Percentiles rank a stretch among this genome's conserved stretches.
Evolutionary conservation across 2,329 filamentous ascomycete species (phyloP).

Genomic region (Ceratocystis cubensis): DNA sequence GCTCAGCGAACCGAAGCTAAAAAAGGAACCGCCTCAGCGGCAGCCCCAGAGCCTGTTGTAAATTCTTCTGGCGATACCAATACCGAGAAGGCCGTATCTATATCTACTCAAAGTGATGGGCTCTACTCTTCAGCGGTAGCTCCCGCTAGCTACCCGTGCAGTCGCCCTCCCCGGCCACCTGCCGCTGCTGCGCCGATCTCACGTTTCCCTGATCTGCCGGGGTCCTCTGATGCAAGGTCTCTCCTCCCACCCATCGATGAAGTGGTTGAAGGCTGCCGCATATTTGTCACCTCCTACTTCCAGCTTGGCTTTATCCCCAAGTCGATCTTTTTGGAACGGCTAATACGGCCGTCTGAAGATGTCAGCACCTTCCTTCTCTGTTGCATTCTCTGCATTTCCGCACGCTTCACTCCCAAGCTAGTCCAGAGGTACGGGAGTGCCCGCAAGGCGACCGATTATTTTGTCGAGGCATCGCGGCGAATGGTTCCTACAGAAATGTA

Average conservation of each 20-base stretch:
- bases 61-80: neutral
- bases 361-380: conserved; percentile 26
- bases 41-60: neutral
- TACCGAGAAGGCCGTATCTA: neutral
- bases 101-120: neutral
- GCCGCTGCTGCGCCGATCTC: neutral
- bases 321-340: conserved; percentile 26
- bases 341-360: conserved; percentile 22
- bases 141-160: neutral
- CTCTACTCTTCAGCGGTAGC: neutral
- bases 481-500: conserved; percentile 27
- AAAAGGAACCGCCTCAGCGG: neutral
- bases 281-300: conserved; percentile 27
- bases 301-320: conserved; percentile 29
- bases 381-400: conserved; percentile 27
- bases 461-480: conserved; percentile 24
- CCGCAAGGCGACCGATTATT: conserved; percentile 25
- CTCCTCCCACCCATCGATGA: conserved; percentile 24
- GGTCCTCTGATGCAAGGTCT: neutral
- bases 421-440: conserved; percentile 24
- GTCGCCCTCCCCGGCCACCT: neutral
- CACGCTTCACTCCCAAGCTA: conserved; percentile 27
- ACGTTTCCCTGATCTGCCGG: neutral
- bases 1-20: neutral
- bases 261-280: conserved; percentile 26